Evolutionary conservation across 176 grass and related monocot genomes (phyloP).

Genomic region (Oryza rufipogon): DNA sequence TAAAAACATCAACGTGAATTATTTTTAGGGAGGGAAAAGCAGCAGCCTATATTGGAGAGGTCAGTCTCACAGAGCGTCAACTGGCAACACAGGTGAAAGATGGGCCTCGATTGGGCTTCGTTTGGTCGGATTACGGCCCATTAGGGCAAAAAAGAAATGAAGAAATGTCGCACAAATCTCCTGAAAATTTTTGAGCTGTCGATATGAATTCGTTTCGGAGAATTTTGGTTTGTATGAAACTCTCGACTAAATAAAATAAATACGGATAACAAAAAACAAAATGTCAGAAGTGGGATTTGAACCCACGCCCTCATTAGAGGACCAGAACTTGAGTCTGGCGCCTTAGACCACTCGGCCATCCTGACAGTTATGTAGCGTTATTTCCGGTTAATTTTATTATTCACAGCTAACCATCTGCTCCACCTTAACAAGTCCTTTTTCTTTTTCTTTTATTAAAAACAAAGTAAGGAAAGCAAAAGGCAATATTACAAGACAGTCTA

Average conservation of each 20-base stretch:
- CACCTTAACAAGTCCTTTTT: too few species aligned
- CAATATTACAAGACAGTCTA: too few species aligned
- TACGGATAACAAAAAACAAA: too few species aligned
- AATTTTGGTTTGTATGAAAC: background rate
- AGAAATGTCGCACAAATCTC: too few species aligned
- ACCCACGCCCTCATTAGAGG: slow-evolving; percentile 66
- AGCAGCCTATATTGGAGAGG: background rate
- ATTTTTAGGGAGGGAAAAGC: background rate
- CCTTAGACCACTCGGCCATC: slow-evolving; percentile 71
- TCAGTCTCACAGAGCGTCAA: background rate
- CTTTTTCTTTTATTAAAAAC: too few species aligned
- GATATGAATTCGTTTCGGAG: too few species aligned
- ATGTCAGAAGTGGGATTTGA: slow-evolving; percentile 83
- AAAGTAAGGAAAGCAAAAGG: too few species aligned
- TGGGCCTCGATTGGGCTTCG: background rate
- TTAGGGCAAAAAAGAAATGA: too few species aligned
- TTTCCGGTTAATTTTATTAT: too few species aligned
- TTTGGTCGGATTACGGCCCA: background rate
- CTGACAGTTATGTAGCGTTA: fast-evolving
- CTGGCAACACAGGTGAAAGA: background rate
- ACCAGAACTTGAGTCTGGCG: slow-evolving; percentile 99
- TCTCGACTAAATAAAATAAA: background rate
- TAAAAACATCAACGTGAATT: background rate
- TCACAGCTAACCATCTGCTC: too few species aligned
- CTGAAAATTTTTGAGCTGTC: too few species aligned